Evolutionary conservation across 306 rosid species (phyloP).

Genomic region (Cicer judaicum): DNA sequence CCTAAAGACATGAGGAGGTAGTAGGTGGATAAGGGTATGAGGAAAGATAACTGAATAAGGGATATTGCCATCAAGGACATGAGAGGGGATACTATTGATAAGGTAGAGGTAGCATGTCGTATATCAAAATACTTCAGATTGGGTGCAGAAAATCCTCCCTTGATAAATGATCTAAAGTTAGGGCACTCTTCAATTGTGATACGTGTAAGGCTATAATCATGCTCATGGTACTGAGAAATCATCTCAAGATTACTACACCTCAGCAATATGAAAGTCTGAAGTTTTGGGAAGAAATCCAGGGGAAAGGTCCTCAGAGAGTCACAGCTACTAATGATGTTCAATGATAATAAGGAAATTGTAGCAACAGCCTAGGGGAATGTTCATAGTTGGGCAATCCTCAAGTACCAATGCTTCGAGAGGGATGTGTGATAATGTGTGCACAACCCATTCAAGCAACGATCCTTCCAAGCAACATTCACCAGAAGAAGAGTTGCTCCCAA

Average conservation of each 20-base stretch:
- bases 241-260: constrained; percentile 10
- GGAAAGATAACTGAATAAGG: too few relatives aligned
- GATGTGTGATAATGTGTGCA: neutral
- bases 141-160: constrained; percentile 32
- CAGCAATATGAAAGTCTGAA: rapidly evolving
- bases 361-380: neutral
- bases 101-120: too few relatives aligned
- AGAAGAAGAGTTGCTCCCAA: neutral
- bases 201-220: neutral
- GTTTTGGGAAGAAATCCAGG: constrained; percentile 27
- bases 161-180: constrained; percentile 35
- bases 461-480: neutral
- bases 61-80: too few relatives aligned
- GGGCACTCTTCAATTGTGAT: neutral
- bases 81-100: too few relatives aligned
- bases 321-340: neutral
- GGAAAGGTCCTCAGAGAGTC: constrained; percentile 31
- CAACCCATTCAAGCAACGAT: constrained; percentile 4
- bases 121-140: neutral
- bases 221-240: neutral
- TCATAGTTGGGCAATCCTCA: neutral
- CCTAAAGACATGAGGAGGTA: too few relatives aligned
- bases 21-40: too few relatives aligned
- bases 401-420: neutral
- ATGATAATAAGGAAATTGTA: neutral